These are phyloP conservation scores for Theileria equi DNA, from an alignment of 169 alveolate genomes.

Conservation along the genomic window DNA sequence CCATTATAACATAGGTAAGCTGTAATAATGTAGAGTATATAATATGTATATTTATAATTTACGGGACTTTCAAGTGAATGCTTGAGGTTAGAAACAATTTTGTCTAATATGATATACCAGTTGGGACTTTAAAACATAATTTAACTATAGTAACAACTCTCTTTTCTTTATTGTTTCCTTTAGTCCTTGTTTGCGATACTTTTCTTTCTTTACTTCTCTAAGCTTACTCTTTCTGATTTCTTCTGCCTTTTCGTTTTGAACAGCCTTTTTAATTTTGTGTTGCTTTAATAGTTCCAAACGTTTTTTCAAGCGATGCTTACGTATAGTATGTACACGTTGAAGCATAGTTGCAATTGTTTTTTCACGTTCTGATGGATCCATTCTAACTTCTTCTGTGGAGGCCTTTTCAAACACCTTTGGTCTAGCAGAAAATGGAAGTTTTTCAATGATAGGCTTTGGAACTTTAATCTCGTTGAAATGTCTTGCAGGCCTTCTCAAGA, in stretches of 20 bases:
- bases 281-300: conserved; percentile 21
- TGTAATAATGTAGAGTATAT: too few relatives aligned
- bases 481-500: conserved; percentile 77
- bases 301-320: conserved; percentile 56
- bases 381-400: not conserved
- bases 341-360: conserved; percentile 23
- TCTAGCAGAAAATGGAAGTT: conserved; percentile 85
- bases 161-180: conserved; percentile 33
- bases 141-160: conserved; percentile 27
- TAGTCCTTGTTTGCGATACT: conserved; percentile 27
- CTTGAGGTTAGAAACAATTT: too few relatives aligned
- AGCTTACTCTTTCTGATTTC: conserved; percentile 15
- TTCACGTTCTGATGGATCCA: conserved; percentile 52
- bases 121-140: too few relatives aligned
- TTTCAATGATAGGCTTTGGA: conserved; percentile 80
- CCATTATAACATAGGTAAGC: too few relatives aligned
- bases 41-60: too few relatives aligned
- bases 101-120: too few relatives aligned
- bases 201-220: conserved; percentile 18
- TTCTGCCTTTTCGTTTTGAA: conserved; percentile 22
- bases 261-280: conserved; percentile 23
- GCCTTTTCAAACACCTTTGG: conserved; percentile 62
- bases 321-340: conserved; percentile 48
- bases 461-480: conserved; percentile 81
- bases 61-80: too few relatives aligned